Conservation (phyloP, 176 grass and related monocot genomes). For the Aegilops umbellulata region DNA sequence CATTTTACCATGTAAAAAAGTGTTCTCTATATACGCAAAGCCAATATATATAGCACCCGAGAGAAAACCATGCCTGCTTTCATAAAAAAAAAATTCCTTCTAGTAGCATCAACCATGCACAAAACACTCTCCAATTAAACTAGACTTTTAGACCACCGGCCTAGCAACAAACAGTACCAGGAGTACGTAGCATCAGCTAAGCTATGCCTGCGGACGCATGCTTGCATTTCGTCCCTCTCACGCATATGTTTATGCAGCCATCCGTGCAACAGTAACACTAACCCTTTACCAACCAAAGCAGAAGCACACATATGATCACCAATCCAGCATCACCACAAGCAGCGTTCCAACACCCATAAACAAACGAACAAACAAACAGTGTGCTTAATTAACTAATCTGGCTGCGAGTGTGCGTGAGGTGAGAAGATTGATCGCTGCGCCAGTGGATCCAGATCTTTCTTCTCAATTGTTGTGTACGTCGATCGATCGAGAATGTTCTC, state of each 20-base stretch:
- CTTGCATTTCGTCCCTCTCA: not conserved
- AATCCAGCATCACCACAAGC: conserved; percentile 6
- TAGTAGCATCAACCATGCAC: not conserved
- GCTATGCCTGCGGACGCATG: conserved; percentile 18
- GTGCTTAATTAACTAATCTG: not conserved
- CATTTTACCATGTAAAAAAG: too few species aligned
- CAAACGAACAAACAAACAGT: not conserved
- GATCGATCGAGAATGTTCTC: conserved; percentile 48
- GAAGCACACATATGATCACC: not conserved
- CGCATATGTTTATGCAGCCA: conserved; percentile 27
- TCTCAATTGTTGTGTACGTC: not conserved
- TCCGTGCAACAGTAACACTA: not conserved
- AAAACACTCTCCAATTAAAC: not conserved
- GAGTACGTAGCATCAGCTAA: not conserved
- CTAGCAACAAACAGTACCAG: not conserved
- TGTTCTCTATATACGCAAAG: too few species aligned
- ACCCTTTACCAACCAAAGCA: conserved; percentile 4
- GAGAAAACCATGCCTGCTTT: not conserved
- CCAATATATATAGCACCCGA: not conserved
- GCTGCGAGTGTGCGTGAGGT: not conserved
- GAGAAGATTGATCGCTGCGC: not conserved
- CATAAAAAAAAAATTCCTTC: not conserved
- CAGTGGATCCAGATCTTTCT: conserved; percentile 31
- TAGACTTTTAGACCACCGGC: conserved; percentile 20
- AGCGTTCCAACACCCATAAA: not conserved